These are phyloP conservation scores for Ophiosphaerella herpotricha DNA, from an alignment of 2,329 filamentous ascomycete species.

Conservation along the genomic window DNA sequence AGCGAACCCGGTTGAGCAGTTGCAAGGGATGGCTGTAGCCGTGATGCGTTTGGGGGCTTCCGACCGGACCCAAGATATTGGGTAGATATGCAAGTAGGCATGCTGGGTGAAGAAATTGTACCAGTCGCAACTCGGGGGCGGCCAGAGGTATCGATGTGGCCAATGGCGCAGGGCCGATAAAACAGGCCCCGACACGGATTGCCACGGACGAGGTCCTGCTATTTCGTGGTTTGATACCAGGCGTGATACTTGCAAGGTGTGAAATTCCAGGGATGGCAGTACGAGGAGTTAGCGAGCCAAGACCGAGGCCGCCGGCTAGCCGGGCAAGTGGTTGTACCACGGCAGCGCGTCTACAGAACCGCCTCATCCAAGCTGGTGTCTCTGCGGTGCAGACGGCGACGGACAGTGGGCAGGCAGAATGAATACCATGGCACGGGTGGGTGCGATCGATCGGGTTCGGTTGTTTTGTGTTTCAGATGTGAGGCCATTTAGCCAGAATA, in stretches of 20 bases:
- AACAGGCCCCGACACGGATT: not conserved
- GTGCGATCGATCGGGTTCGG: constrained; percentile 15
- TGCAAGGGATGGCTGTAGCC: no score
- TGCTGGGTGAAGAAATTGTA: not conserved
- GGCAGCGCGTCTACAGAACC: not conserved
- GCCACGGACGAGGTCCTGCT: constrained; percentile 1
- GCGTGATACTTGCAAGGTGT: constrained; percentile 2
- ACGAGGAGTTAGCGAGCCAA: constrained; percentile 1
- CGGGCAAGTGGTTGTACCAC: not conserved
- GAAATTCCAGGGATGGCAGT: not conserved
- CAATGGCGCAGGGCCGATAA: not conserved
- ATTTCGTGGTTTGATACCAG: not conserved
- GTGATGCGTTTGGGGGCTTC: not conserved
- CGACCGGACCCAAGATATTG: not conserved
- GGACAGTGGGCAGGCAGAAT: not conserved
- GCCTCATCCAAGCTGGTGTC: not conserved
- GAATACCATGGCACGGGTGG: constrained; percentile 5
- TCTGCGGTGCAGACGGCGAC: not conserved
- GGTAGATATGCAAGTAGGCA: not conserved
- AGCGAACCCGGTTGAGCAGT: no score
- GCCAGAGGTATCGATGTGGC: not conserved
- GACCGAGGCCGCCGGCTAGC: not conserved
- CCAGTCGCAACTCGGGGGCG: constrained; percentile 1
- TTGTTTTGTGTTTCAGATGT: constrained; percentile 18
- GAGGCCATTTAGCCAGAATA: constrained; percentile 23